phyloP scores from a whole-genome alignment of 1,284 basidiomycete genomes.

The Acaromyces ingoldii region DNA sequence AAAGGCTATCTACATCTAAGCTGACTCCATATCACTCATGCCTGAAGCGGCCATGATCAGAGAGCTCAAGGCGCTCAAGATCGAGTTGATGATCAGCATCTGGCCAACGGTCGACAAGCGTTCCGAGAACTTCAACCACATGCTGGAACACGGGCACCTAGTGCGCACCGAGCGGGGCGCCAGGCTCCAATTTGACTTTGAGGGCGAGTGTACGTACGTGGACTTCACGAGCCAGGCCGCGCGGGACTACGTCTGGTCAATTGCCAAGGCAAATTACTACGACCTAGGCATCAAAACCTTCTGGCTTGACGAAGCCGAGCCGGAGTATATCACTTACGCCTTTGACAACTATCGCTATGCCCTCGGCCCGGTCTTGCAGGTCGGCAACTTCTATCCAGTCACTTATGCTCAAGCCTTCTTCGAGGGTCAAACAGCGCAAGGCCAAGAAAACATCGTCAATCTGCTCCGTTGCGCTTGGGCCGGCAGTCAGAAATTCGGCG shows the following conservation, averaged over 20 bases:
- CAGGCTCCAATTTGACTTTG: slow-evolving; percentile 9
- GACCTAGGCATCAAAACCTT: slow-evolving; percentile 14
- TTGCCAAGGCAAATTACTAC: slow-evolving; percentile 12
- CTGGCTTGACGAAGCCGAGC: slow-evolving; percentile 22
- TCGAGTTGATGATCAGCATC: slow-evolving; percentile 20
- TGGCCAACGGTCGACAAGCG: slow-evolving; percentile 19
- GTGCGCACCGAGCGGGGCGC: slow-evolving; percentile 14
- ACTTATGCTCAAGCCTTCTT: slow-evolving; percentile 14
- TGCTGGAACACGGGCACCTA: slow-evolving; percentile 15
- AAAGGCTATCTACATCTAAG: too few relatives aligned
- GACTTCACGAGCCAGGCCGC: slow-evolving; percentile 16
- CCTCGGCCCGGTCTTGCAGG: slow-evolving; percentile 10
- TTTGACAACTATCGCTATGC: slow-evolving; percentile 19
- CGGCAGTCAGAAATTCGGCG: slow-evolving; percentile 14
- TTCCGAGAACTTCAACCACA: slow-evolving; percentile 8
- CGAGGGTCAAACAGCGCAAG: slow-evolving; percentile 12
- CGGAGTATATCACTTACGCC: slow-evolving; percentile 14
- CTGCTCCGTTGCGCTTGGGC: slow-evolving; percentile 18
- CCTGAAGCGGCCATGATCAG: slow-evolving; percentile 16
- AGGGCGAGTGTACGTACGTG: slow-evolving; percentile 10
- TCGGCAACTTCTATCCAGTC: slow-evolving; percentile 17
- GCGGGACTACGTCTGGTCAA: slow-evolving; percentile 11
- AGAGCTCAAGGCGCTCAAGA: slow-evolving; percentile 8
- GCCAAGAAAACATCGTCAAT: slow-evolving; percentile 12
- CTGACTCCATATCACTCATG: too few relatives aligned